Conservation (phyloP, 2,329 filamentous ascomycete species). For the Fusarium sulawesiense region DNA sequence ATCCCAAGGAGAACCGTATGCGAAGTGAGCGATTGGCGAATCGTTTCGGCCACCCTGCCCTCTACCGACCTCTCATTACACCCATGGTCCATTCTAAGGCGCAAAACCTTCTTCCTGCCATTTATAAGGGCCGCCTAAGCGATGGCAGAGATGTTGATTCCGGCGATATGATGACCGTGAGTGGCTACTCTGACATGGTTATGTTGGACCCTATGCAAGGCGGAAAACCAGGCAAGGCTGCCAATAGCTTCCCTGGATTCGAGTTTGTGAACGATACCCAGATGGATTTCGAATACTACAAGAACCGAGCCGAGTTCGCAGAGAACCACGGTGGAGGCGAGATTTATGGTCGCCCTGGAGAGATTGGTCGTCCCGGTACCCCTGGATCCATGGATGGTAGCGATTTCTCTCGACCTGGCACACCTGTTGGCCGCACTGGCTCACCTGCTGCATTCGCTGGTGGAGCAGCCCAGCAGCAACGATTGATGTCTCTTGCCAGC, state of each 20-base stretch:
- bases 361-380: conserved; percentile 71
- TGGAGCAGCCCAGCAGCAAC: conserved; percentile 40
- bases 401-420: conserved; percentile 62
- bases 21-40: conserved; percentile 77
- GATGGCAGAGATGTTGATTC: conserved; percentile 72
- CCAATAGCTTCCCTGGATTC: conserved; percentile 73
- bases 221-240: conserved; percentile 61
- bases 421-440: conserved; percentile 52
- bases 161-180: conserved; percentile 67
- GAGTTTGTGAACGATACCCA: conserved; percentile 89
- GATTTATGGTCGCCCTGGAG: conserved; percentile 69
- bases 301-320: conserved; percentile 87
- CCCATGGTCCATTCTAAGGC: conserved; percentile 96
- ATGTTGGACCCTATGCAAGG: conserved; percentile 81
- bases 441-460: conserved; percentile 51
- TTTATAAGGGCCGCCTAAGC: conserved; percentile 84
- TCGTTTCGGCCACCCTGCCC: conserved; percentile 88
- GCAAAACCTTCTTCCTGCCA: conserved; percentile 83
- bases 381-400: conserved; percentile 64
- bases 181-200: conserved; percentile 85
- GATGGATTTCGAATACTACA: conserved; percentile 92
- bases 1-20: conserved; percentile 64
- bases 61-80: conserved; percentile 89
- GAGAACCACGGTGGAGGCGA: conserved; percentile 86
- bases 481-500: conserved; percentile 44